A percentile compares a stretch with the other conserved stretches of the same genome.
Evolutionary conservation across 305 asterid genomes (phyloP).

Genomic region (Striga hermonthica): DNA sequence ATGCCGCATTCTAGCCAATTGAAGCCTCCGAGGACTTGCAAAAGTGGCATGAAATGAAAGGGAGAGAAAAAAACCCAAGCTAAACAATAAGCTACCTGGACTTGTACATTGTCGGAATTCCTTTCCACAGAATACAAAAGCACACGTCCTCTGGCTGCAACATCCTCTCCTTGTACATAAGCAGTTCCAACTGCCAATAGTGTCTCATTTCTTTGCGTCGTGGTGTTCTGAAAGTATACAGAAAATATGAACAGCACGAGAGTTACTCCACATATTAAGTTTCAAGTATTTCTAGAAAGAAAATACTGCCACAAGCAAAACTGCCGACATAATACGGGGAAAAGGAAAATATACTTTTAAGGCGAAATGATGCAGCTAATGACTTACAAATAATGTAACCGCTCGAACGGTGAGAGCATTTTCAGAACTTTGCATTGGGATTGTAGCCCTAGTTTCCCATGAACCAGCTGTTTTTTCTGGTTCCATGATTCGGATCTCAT

Average conservation of each 20-base stretch:
- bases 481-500: constrained; percentile 89
- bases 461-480: constrained; percentile 80
- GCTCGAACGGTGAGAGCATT: constrained; percentile 90
- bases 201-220: constrained; percentile 76
- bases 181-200: constrained; percentile 97
- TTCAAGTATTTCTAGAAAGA: constrained; percentile 12
- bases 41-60: constrained; percentile 11
- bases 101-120: constrained; percentile 57
- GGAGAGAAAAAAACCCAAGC: neutral
- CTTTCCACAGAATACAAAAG: constrained; percentile 75
- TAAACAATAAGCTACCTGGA: constrained; percentile 48
- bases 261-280: constrained; percentile 20
- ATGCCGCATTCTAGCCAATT: constrained; percentile 4
- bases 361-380: constrained; percentile 23
- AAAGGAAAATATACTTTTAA: neutral
- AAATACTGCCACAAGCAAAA: constrained; percentile 14
- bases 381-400: constrained; percentile 83
- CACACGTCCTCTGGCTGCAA: constrained; percentile 96
- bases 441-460: constrained; percentile 85
- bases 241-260: constrained; percentile 12
- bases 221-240: constrained; percentile 57
- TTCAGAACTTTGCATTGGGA: constrained; percentile 94
- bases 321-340: neutral
- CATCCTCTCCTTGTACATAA: constrained; percentile 99
- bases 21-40: constrained; percentile 24